These are phyloP conservation scores for Globisporangium ultimum DNA, from an alignment of 352 stramenopile genomes.

Conservation along the genomic window DNA sequence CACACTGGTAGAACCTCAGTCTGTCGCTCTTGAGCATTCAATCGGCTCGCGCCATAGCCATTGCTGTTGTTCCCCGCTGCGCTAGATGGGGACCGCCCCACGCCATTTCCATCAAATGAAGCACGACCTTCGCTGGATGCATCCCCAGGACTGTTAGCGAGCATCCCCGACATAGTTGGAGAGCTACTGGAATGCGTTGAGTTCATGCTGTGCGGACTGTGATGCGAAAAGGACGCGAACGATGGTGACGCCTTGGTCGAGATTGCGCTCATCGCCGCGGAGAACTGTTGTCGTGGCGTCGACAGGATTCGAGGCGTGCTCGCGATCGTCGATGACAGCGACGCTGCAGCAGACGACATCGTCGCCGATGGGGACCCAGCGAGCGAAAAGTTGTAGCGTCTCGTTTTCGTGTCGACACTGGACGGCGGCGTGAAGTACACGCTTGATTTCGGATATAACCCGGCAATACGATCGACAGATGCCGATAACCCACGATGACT, in stretches of 20 bases:
- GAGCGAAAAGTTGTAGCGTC: slow-evolving; percentile 54
- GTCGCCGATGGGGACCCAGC: slow-evolving; percentile 51
- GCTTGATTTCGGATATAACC: slow-evolving; percentile 48
- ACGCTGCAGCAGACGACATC: slow-evolving; percentile 73
- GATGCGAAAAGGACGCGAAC: slow-evolving; percentile 56
- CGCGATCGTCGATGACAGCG: slow-evolving; percentile 66
- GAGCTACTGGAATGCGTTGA: slow-evolving; percentile 9
- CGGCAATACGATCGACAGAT: slow-evolving; percentile 11
- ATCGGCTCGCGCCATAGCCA: background rate
- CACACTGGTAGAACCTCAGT: slow-evolving; percentile 26
- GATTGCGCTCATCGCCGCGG: slow-evolving; percentile 69
- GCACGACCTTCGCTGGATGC: slow-evolving; percentile 1
- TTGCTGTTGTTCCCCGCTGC: background rate
- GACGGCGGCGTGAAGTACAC: slow-evolving; percentile 63
- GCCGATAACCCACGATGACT: slow-evolving; percentile 18
- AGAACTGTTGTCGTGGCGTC: slow-evolving; percentile 72
- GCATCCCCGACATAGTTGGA: slow-evolving; percentile 7
- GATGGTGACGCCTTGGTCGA: slow-evolving; percentile 69
- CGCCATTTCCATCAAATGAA: slow-evolving; percentile 2
- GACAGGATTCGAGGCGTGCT: slow-evolving; percentile 62
- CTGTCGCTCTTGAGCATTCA: background rate
- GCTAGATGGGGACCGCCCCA: background rate
- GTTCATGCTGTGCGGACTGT: slow-evolving; percentile 6
- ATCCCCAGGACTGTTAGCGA: background rate
- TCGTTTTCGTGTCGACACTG: slow-evolving; percentile 61